Evolutionary conservation across 2,329 filamentous ascomycete species (phyloP).

Genomic region (Sporothrix sp.): DNA sequence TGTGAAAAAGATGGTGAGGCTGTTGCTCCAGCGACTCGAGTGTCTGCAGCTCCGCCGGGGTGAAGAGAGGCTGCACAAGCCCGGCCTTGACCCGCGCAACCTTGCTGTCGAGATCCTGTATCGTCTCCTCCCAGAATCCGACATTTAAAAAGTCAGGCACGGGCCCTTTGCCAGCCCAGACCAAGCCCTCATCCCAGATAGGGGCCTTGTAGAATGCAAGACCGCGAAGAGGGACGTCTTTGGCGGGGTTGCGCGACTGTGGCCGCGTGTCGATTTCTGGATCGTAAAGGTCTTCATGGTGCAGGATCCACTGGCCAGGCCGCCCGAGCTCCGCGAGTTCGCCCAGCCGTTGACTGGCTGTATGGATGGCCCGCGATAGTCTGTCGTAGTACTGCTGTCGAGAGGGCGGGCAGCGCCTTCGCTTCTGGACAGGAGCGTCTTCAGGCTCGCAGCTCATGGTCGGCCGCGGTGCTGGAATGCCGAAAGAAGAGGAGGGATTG

Average conservation of each 20-base stretch:
- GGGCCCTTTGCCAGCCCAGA: conserved; percentile 1
- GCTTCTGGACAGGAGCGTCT: too few relatives aligned
- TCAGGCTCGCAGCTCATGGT: too few relatives aligned
- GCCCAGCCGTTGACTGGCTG: too few relatives aligned
- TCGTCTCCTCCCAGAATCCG: neutral
- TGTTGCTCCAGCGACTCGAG: conserved; percentile 5
- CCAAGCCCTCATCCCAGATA: neutral
- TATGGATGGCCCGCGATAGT: too few relatives aligned
- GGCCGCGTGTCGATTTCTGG: neutral
- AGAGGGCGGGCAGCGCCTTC: too few relatives aligned
- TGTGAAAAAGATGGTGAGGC: neutral
- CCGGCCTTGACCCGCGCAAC: neutral
- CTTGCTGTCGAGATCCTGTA: neutral
- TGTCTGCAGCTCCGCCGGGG: neutral
- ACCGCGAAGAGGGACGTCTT: neutral
- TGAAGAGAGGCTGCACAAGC: conserved; percentile 1
- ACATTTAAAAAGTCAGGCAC: neutral
- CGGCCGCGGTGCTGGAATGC: too few relatives aligned
- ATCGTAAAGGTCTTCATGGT: conserved; percentile 2
- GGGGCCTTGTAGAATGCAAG: neutral
- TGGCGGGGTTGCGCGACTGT: neutral
- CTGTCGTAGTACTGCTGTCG: too few relatives aligned
- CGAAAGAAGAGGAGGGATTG: too few relatives aligned
- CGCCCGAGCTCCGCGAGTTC: neutral
- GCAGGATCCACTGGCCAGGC: conserved; percentile 6